These are phyloP conservation scores for Chaetomiaceae sp. DNA, from an alignment of 2,329 filamentous ascomycete species.

Conservation along the genomic window DNA sequence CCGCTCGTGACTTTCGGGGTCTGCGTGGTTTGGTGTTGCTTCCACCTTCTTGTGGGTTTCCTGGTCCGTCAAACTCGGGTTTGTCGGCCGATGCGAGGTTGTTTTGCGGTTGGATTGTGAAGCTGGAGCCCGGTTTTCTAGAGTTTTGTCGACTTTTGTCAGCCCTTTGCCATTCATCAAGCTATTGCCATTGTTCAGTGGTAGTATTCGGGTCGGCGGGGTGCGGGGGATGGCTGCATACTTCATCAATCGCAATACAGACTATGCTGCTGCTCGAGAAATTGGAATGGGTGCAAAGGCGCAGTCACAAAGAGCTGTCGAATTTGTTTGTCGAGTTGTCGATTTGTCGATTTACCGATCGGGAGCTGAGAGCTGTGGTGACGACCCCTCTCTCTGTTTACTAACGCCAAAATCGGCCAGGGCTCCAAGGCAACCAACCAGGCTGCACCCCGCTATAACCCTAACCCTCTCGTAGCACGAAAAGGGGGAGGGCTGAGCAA, in stretches of 20 bases:
- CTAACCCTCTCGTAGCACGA: not conserved
- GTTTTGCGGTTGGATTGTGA: slow-evolving; percentile 28
- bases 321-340: no score
- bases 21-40: not conserved
- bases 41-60: not conserved
- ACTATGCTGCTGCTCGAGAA: no score
- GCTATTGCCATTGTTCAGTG: not conserved
- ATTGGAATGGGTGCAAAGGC: no score
- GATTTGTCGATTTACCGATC: no score
- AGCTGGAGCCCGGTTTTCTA: slow-evolving; percentile 28
- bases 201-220: no score
- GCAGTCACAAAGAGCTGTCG: no score
- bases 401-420: not conserved
- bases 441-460: slow-evolving; percentile 3
- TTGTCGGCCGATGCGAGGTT: slow-evolving; percentile 19
- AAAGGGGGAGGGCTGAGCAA: no score
- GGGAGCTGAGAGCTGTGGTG: no score
- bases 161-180: not conserved
- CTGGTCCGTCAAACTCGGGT: slow-evolving; percentile 9
- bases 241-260: no score
- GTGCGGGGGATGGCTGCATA: no score
- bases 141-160: slow-evolving; percentile 7
- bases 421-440: slow-evolving; percentile 18
- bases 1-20: slow-evolving; percentile 12
- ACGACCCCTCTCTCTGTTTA: not conserved